Evolutionary conservation across 495 filamentous ascomycete species (phyloP), one percentile per base, ranked within the genome.

Genomic region (Elasticomyces elasticus): DNA sequence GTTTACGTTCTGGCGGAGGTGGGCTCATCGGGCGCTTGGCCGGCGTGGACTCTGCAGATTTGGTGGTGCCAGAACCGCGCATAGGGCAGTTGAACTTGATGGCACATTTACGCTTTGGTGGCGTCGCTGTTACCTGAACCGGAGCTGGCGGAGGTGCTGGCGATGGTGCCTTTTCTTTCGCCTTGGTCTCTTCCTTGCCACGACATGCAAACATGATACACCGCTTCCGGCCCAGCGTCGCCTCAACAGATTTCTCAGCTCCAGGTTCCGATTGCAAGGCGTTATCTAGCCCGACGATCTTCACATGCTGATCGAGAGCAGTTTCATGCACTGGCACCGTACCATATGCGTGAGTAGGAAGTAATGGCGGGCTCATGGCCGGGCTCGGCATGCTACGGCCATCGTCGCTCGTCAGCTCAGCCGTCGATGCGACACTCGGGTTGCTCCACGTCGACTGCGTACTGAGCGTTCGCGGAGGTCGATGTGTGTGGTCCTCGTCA

Each of bases 141-240:
- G 55, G 46, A 27, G 23, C 42, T 19, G 38, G 52, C 46, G 46
- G 5, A 37, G 46, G 15, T 49, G 71, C 70, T 44, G 79, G 77
- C 64, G 74, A 74, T 1, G 66, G 64, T 5, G 69, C 66, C 55
- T 75, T 68, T 5, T 63, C 51, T 41, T 60, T 61, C 45, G 68
- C 66, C 57, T 71, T 76, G 11, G 71, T 62, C 19, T 70, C 60
- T 19, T 68, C 69, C 68, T 80, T 59, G 66, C 71, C 58, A 26
- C 65, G 85, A 68, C 91, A 96, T 44, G 88, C 91, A 69, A 98
- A 98, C 31, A 79, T 89, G 59, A 97, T 96, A 70, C 86, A 91
- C 45, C 94, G 79, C 72, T 87, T 94, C 62, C 82, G 80, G 19
- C 80, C 82, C 30, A 85, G 65, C 31, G 55, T 67, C 2, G 69